These are phyloP conservation scores for Clitopilus passeckerianus DNA, from an alignment of 768 basidiomycete species.

Conservation along the genomic window DNA sequence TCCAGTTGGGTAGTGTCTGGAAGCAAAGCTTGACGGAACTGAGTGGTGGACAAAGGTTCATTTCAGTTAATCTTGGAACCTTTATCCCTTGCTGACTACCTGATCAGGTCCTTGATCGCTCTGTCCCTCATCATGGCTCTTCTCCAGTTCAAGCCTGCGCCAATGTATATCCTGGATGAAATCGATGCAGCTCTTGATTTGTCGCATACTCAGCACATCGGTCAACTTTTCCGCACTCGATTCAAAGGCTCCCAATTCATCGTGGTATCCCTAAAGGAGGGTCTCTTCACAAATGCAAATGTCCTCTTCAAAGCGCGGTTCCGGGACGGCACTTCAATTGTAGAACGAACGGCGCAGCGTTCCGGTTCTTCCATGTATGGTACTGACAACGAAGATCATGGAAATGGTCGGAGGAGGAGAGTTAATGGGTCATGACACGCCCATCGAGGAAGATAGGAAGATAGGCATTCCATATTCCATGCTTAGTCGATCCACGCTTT, in stretches of 20 bases:
- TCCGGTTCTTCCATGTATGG: conserved; percentile 41
- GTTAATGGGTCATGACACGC: not conserved
- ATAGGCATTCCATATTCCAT: too few species aligned
- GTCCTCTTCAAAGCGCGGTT: conserved; percentile 92
- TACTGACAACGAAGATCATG: conserved; percentile 20
- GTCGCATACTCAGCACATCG: conserved; percentile 96
- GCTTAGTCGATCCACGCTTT: too few species aligned
- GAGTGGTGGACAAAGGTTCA: conserved; percentile 93
- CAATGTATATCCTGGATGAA: conserved; percentile 99
- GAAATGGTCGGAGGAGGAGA: conserved; percentile 23
- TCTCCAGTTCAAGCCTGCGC: conserved; percentile 98
- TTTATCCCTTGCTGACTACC: not conserved
- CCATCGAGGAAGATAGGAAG: too few species aligned
- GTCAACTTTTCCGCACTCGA: conserved; percentile 92
- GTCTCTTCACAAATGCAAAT: conserved; percentile 96
- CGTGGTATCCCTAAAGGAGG: conserved; percentile 95
- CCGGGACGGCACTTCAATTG: conserved; percentile 89
- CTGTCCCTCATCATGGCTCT: conserved; percentile 98
- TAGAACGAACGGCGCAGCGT: conserved; percentile 73
- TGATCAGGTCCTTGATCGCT: conserved; percentile 88
- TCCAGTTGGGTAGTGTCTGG: conserved; percentile 92
- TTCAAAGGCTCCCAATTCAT: conserved; percentile 99
- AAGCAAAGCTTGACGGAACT: conserved; percentile 96
- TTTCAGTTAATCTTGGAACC: not conserved
- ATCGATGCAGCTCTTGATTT: conserved; percentile 97